phyloP scores from a whole-genome alignment of 805 yeast species.

The Spathaspora passalidarum region DNA sequence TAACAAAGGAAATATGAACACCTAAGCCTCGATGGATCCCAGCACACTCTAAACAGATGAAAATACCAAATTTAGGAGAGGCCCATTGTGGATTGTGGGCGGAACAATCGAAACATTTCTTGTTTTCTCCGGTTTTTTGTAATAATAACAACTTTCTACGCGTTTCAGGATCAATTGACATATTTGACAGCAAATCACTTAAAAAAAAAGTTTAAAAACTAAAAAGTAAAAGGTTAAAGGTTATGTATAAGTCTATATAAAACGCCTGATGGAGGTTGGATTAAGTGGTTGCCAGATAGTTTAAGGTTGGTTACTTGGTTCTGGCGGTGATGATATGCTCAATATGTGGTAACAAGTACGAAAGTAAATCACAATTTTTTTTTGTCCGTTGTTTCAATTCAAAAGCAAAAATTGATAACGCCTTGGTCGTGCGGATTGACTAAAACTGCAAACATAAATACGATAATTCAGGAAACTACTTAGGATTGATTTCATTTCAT shows the following conservation, averaged over 20 bases:
- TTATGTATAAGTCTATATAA: not conserved
- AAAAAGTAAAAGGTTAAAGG: not conserved
- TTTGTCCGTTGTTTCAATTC: too few species aligned
- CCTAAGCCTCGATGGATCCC: slow-evolving; percentile 95
- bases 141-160: slow-evolving; percentile 72
- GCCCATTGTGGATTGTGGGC: slow-evolving; percentile 99
- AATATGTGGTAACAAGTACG: not conserved
- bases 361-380: not conserved
- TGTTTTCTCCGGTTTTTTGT: slow-evolving; percentile 72
- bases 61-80: slow-evolving; percentile 95
- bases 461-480: too few species aligned
- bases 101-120: slow-evolving; percentile 87
- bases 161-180: slow-evolving; percentile 91
- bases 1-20: slow-evolving; percentile 93
- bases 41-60: slow-evolving; percentile 96
- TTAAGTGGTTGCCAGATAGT: not conserved
- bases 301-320: not conserved
- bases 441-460: too few species aligned
- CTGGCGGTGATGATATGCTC: not conserved
- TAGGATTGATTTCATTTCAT: too few species aligned
- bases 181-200: slow-evolving; percentile 8
- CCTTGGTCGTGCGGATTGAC: not conserved
- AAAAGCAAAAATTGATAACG: not conserved
- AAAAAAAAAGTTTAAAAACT: not conserved
- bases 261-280: not conserved